Evolutionary conservation across 169 alveolate genomes (phyloP).

Genomic region (Plasmodium gonderi): DNA sequence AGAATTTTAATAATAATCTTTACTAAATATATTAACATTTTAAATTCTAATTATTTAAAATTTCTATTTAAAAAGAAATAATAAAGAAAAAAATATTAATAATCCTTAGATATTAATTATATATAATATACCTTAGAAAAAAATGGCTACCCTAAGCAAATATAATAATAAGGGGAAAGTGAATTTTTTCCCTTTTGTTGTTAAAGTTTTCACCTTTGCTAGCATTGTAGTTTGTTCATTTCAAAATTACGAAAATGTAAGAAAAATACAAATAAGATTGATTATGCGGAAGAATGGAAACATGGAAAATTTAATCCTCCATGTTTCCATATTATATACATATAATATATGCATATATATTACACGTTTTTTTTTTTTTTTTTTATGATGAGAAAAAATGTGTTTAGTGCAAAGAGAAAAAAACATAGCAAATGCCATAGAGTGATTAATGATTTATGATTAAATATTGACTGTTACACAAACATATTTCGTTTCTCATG

Average conservation of each 20-base stretch:
- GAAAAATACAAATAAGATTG: not conserved
- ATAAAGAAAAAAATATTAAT: not conserved
- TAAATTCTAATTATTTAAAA: not conserved
- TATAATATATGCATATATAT: not conserved
- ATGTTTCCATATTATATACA: not conserved
- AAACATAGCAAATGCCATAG: too few relatives aligned
- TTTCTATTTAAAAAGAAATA: not conserved
- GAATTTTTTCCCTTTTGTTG: not conserved
- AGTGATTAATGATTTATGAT: too few relatives aligned
- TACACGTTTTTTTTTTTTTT: not conserved
- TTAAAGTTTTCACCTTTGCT: slow-evolving; percentile 7
- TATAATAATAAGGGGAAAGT: not conserved
- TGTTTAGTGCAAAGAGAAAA: not conserved
- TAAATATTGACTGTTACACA: not conserved
- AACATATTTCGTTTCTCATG: not conserved
- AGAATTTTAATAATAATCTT: not conserved
- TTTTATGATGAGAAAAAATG: not conserved
- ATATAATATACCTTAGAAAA: slow-evolving; percentile 2
- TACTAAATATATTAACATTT: not conserved
- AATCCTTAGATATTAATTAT: not conserved
- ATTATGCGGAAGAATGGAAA: not conserved
- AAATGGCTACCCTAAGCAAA: slow-evolving; percentile 19
- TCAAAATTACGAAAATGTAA: slow-evolving; percentile 2
- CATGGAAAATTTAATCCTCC: not conserved
- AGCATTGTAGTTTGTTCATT: slow-evolving; percentile 1